Conservation (phyloP, 306 rosid species). For the Urtica urens region DNA sequence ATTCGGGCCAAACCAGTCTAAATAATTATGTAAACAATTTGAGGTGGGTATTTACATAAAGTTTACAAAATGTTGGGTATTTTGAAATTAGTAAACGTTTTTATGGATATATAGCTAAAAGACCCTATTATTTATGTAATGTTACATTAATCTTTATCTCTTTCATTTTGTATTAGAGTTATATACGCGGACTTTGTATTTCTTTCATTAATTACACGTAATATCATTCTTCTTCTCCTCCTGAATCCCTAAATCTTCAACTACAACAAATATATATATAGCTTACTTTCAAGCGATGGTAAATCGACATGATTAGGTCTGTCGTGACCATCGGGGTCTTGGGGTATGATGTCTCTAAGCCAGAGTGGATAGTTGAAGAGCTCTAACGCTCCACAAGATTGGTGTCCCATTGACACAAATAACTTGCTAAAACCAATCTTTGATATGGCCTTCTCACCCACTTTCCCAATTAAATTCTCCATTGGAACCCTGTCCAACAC, state of each 20-base stretch:
- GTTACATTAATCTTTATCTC: too few relatives aligned
- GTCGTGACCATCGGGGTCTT: slow-evolving; percentile 41
- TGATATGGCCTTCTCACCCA: slow-evolving; percentile 27
- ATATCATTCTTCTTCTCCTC: too few relatives aligned
- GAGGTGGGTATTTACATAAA: too few relatives aligned
- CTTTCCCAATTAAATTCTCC: slow-evolving; percentile 26
- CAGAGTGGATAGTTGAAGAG: slow-evolving; percentile 55
- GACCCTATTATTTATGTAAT: too few relatives aligned
- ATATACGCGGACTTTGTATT: too few relatives aligned
- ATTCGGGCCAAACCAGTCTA: too few relatives aligned
- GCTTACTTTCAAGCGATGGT: slow-evolving; percentile 41
- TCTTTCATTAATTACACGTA: too few relatives aligned
- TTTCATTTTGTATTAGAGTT: too few relatives aligned
- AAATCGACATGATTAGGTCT: slow-evolving; percentile 42
- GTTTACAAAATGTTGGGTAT: neutral
- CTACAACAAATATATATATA: too few relatives aligned
- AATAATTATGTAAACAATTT: too few relatives aligned
- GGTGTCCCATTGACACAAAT: slow-evolving; percentile 61
- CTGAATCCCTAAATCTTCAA: too few relatives aligned
- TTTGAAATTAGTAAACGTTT: neutral
- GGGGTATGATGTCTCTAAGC: slow-evolving; percentile 57
- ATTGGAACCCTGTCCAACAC: slow-evolving; percentile 29
- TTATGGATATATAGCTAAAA: too few relatives aligned
- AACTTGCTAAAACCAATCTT: slow-evolving; percentile 32
- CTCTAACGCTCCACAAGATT: slow-evolving; percentile 43